These are phyloP conservation scores for Cronartium quercuum DNA, from an alignment of 1,284 basidiomycete genomes.

Conservation along the genomic window DNA sequence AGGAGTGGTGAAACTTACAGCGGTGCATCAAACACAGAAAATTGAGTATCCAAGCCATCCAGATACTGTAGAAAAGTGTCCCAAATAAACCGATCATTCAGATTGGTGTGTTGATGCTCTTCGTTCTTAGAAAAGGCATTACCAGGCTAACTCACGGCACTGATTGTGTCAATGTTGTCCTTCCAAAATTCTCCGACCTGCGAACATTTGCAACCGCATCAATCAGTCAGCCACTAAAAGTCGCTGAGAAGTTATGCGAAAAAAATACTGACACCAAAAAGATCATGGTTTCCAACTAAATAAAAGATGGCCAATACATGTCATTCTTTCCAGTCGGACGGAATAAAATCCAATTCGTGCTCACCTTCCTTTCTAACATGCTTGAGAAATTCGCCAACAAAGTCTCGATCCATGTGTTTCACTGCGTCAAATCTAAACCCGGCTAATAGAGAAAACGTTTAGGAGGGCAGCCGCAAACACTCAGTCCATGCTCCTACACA, in stretches of 20 bases:
- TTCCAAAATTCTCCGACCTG: conserved; percentile 53
- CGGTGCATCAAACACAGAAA: conserved; percentile 58
- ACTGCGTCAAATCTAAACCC: conserved; percentile 85
- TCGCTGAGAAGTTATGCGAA: not conserved
- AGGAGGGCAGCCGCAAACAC: not conserved
- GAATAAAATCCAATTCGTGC: not conserved
- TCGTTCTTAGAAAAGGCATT: not conserved
- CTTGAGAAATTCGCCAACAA: conserved; percentile 57
- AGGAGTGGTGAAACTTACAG: conserved; percentile 43
- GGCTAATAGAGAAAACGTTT: not conserved
- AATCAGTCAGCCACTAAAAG: too few relatives aligned
- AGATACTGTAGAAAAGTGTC: conserved; percentile 45
- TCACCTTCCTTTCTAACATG: conserved; percentile 53
- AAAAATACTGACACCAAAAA: not conserved
- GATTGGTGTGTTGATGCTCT: conserved; percentile 23
- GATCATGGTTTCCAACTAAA: not conserved
- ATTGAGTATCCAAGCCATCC: conserved; percentile 53
- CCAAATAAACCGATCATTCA: conserved; percentile 39
- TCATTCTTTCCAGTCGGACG: too few relatives aligned
- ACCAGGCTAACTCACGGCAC: conserved; percentile 60
- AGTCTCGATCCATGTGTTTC: conserved; percentile 54
- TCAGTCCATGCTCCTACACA: not conserved
- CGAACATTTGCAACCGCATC: not conserved
- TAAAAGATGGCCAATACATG: not conserved
- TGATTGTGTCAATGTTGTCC: conserved; percentile 60